These are phyloP conservation scores for Suillus occidentalis DNA, from an alignment of 768 basidiomycete genomes.

Conservation along the genomic window DNA sequence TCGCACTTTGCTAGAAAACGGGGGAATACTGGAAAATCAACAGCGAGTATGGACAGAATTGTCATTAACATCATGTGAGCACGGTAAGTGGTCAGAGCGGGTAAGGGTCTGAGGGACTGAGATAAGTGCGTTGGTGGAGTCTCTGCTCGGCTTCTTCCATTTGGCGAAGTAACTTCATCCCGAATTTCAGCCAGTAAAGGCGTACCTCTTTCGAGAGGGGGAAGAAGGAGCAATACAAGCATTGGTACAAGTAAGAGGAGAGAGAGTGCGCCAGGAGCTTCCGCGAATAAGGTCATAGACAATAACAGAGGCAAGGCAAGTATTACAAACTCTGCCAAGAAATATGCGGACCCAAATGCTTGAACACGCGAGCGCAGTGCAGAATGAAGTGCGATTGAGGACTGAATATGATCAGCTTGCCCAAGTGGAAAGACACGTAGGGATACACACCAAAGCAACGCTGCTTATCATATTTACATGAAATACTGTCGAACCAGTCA, in stretches of 20 bases:
- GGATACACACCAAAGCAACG: conserved; percentile 56
- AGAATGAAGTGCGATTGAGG: conserved; percentile 71
- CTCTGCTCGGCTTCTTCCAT: conserved; percentile 1
- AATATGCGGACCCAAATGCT: conserved; percentile 35
- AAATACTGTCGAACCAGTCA: conserved; percentile 64
- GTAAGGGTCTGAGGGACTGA: conserved; percentile 44
- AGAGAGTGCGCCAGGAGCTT: conserved; percentile 53
- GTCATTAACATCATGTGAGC: conserved; percentile 97
- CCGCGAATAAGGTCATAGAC: conserved; percentile 75
- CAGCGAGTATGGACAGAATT: conserved; percentile 85
- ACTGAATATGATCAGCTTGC: conserved; percentile 42
- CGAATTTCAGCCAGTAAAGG: conserved; percentile 47
- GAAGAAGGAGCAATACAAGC: conserved; percentile 42
- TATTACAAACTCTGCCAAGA: conserved; percentile 56
- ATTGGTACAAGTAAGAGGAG: conserved; percentile 48
- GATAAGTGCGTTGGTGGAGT: background rate
- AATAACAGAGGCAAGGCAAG: conserved; percentile 79
- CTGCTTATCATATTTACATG: conserved; percentile 71
- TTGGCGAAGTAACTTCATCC: background rate
- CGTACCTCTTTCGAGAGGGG: conserved; percentile 43
- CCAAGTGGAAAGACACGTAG: background rate
- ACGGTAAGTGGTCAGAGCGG: conserved; percentile 84
- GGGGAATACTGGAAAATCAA: conserved; percentile 94
- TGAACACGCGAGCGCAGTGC: conserved; percentile 52
- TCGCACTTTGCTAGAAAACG: conserved; percentile 89